Percentiles rank a stretch among this genome's conserved stretches.
Evolutionary conservation across 2,329 filamentous ascomycete species (phyloP).

Genomic region (Fusarium sp.): DNA sequence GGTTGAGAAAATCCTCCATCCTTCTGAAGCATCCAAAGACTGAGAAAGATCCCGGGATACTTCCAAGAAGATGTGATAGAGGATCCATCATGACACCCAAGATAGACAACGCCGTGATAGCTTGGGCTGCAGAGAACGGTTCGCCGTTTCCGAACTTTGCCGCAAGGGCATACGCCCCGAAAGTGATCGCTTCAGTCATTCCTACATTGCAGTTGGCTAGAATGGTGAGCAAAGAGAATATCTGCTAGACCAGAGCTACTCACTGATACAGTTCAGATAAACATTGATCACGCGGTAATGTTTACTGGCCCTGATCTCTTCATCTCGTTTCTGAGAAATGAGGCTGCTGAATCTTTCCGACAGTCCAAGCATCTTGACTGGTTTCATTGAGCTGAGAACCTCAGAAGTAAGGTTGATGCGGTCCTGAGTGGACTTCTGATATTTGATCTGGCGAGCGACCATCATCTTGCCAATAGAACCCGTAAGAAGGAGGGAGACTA

Average conservation of each 20-base stretch:
- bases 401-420: constrained; percentile 48
- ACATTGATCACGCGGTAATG: constrained; percentile 39
- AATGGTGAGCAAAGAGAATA: background rate
- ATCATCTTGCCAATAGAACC: constrained; percentile 40
- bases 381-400: constrained; percentile 45
- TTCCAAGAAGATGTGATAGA: constrained; percentile 36
- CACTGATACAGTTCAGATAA: constrained; percentile 43
- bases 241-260: background rate
- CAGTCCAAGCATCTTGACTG: constrained; percentile 48
- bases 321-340: constrained; percentile 38
- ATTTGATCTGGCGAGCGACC: constrained; percentile 42
- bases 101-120: constrained; percentile 46
- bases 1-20: constrained; percentile 44
- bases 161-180: constrained; percentile 44
- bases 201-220: constrained; percentile 41
- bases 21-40: constrained; percentile 45
- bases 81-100: constrained; percentile 44
- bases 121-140: constrained; percentile 44
- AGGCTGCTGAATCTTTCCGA: constrained; percentile 40
- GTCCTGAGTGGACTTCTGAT: constrained; percentile 46
- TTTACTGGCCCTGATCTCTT: constrained; percentile 41
- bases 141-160: constrained; percentile 38
- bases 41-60: constrained; percentile 40
- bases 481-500: constrained; percentile 37
- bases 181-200: constrained; percentile 44